Evolutionary conservation across 768 basidiomycete species (phyloP).

Genomic region (Mycena kentingensis): DNA sequence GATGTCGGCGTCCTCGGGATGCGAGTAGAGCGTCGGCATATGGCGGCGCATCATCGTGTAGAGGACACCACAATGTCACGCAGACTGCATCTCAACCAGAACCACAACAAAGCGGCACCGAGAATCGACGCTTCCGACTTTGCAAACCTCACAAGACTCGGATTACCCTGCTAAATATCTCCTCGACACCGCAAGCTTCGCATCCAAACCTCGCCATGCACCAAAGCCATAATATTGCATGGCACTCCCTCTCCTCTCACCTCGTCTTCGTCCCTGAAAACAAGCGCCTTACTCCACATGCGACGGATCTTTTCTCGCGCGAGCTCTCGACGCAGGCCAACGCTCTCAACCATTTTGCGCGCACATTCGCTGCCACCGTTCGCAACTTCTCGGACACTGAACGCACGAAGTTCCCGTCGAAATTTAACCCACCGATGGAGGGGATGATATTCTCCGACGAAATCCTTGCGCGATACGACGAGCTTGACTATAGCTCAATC

Average conservation of each 20-base stretch:
- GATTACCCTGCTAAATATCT: too few relatives aligned
- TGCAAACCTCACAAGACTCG: too few relatives aligned
- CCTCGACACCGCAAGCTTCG: slow-evolving; percentile 11
- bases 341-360: slow-evolving; percentile 37
- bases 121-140: too few relatives aligned
- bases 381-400: slow-evolving; percentile 39
- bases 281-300: slow-evolving; percentile 29
- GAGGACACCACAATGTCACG: too few relatives aligned
- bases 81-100: too few relatives aligned
- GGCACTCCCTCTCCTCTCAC: slow-evolving; percentile 37
- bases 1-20: slow-evolving; percentile 58
- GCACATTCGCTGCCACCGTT: slow-evolving; percentile 31
- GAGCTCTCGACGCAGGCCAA: slow-evolving; percentile 24
- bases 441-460: slow-evolving; percentile 36
- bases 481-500: slow-evolving; percentile 24
- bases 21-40: slow-evolving; percentile 68
- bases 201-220: slow-evolving; percentile 33
- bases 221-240: slow-evolving; percentile 43
- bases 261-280: slow-evolving; percentile 37
- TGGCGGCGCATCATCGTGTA: slow-evolving; percentile 66
- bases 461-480: slow-evolving; percentile 30
- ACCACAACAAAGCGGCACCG: too few relatives aligned
- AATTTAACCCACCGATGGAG: slow-evolving; percentile 12
- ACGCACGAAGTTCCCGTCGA: slow-evolving; percentile 32
- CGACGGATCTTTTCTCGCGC: slow-evolving; percentile 30